Evolutionary conservation across 306 rosid species (phyloP).

Genomic region (Cucumis melo): DNA sequence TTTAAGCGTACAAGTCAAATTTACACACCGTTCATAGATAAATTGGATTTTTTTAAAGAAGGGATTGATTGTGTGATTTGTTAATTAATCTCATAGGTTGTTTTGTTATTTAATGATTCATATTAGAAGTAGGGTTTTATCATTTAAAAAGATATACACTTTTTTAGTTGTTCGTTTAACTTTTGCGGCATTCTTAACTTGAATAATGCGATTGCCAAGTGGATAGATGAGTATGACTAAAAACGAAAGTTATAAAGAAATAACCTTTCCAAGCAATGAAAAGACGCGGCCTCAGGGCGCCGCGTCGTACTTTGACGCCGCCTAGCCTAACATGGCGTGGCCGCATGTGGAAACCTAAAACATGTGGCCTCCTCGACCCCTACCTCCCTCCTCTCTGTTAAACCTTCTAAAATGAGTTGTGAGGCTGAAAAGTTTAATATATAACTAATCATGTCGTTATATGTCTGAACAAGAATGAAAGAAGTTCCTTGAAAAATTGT

Average conservation of each 20-base stretch:
- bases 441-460: no score
- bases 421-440: no score
- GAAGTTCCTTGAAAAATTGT: no score
- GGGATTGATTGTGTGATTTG: not conserved
- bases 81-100: not conserved
- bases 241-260: not conserved
- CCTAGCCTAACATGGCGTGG: no score
- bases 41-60: not conserved
- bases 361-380: not conserved
- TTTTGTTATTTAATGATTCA: not conserved
- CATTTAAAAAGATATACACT: not conserved
- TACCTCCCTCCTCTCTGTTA: not conserved
- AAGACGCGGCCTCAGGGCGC: not conserved
- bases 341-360: not conserved
- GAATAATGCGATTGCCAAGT: no score
- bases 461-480: no score
- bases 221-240: not conserved
- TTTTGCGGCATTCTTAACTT: no score
- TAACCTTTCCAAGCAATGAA: not conserved
- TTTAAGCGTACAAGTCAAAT: not conserved
- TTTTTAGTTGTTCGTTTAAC: not conserved
- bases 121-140: not conserved
- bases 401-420: no score
- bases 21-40: not conserved
- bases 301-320: no score